phyloP scores from a whole-genome alignment of 495 filamentous ascomycete genomes.

The Clavariopsis aquatica region DNA sequence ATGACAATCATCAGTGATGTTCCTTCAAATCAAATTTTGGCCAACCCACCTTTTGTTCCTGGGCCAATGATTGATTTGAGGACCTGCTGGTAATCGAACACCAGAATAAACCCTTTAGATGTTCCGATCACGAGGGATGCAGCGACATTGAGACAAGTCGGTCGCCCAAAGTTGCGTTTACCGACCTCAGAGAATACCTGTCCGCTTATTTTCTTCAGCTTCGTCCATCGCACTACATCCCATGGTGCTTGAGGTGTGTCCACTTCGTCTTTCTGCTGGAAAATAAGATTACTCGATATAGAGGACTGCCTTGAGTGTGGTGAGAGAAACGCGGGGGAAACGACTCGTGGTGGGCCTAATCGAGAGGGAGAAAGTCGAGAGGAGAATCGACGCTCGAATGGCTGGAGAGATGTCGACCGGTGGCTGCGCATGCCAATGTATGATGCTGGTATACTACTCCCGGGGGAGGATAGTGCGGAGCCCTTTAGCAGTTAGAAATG shows the following conservation, averaged over 20 bases:
- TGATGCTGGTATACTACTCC: slow-evolving; percentile 60
- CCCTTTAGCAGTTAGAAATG: slow-evolving; percentile 55
- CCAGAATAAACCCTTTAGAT: slow-evolving; percentile 86
- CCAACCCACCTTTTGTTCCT: slow-evolving; percentile 79
- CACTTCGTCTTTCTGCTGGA: slow-evolving; percentile 53
- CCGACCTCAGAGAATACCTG: slow-evolving; percentile 94
- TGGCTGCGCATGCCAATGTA: slow-evolving; percentile 52
- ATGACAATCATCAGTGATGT: neutral
- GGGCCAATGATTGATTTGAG: slow-evolving; percentile 89
- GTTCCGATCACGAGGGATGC: slow-evolving; percentile 90
- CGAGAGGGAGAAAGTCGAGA: slow-evolving; percentile 72
- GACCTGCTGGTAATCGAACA: slow-evolving; percentile 96
- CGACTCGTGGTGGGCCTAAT: slow-evolving; percentile 61
- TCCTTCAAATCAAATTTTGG: neutral
- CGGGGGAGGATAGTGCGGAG: slow-evolving; percentile 75
- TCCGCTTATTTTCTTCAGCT: slow-evolving; percentile 80
- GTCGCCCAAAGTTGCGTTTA: slow-evolving; percentile 86
- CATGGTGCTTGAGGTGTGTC: slow-evolving; percentile 75
- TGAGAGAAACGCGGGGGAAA: slow-evolving; percentile 76
- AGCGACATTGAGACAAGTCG: slow-evolving; percentile 88
- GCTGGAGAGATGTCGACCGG: slow-evolving; percentile 79
- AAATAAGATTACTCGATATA: slow-evolving; percentile 56
- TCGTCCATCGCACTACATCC: slow-evolving; percentile 97
- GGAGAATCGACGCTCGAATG: slow-evolving; percentile 92
- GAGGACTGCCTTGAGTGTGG: slow-evolving; percentile 76